Base-by-base conservation (phyloP, 352 stramenopile genomes). In the Phytophthora meadii region DNA sequence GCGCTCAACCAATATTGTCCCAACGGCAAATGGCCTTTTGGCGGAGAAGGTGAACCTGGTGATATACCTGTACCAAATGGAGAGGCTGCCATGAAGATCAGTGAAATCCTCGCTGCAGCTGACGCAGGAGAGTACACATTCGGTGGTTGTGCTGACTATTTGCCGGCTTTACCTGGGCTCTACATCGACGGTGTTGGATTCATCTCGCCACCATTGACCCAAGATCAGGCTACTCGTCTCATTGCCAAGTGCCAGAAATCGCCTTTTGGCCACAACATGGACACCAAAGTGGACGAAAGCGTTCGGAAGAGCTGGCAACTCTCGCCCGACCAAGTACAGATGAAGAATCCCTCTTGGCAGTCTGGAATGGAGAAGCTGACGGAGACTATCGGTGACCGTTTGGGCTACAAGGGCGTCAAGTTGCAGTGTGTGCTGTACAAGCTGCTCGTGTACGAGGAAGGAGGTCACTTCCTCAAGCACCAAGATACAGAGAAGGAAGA, bases 401-500 rank as follows among this genome's bases (percentile, higher is more conserved):
- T 64, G 4, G 55, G 55, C 1, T 47, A 62, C 25, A 58, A 63
- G 28, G 56, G 44, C 5, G n/a, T 59, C 4, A 15, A 36, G 4
- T 54, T 71, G 37, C 54, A 54, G n/a, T 62, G 69, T 37, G 22
- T 40, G 3, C 44, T 55, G 42, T 78, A 84, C 71, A 83, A 88
- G 63, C 25, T 88, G 57, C 40, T 88, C 24, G 49, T 85, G 24
- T 84, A 85, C 34, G 79, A 72, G 34, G 17, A 67, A 34, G 75
- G 65, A 40, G 71, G 70, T 34, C 74, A 83, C 37, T 83, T 82
- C 51, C 44, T 68, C 0, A 68, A 67, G 22, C 76, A 88, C 40
- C 70, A 76, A 32, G 74, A 39, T n/a, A 62, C 70, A 12, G 76
- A 88, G 70, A 88, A 86, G 37, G 59, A 88, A 45, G 60, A 56